phyloP scores from a whole-genome alignment of 1,284 basidiomycete genomes.

The Ganoderma multipileum region DNA sequence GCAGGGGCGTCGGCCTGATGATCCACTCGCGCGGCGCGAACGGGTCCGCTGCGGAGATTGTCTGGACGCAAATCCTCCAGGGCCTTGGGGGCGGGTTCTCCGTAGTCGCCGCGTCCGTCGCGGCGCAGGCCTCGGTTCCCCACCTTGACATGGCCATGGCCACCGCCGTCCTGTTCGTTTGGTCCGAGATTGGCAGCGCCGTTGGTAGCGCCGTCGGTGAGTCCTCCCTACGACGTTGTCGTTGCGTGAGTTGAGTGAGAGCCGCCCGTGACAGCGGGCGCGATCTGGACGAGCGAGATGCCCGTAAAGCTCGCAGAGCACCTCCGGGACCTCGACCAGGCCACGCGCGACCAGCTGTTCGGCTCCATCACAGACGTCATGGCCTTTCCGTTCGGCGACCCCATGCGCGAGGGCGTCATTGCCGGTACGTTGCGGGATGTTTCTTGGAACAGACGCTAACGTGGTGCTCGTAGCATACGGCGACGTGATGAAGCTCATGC shows the following conservation, averaged over 20 bases:
- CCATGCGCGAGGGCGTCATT: slow-evolving; percentile 66
- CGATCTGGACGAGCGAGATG: slow-evolving; percentile 68
- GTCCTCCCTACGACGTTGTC: too few relatives aligned
- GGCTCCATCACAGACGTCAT: slow-evolving; percentile 58
- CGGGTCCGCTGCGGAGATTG: slow-evolving; percentile 64
- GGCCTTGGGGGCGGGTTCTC: slow-evolving; percentile 84
- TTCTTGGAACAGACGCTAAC: slow-evolving; percentile 3
- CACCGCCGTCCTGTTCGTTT: slow-evolving; percentile 81
- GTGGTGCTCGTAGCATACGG: slow-evolving; percentile 50
- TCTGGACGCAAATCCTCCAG: slow-evolving; percentile 79
- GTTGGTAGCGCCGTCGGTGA: slow-evolving; percentile 70
- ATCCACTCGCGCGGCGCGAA: slow-evolving; percentile 72
- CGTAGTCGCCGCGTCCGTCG: slow-evolving; percentile 72
- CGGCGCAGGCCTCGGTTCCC: slow-evolving; percentile 79
- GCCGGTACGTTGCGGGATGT: slow-evolving; percentile 42
- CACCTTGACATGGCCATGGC: slow-evolving; percentile 83
- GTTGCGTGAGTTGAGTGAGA: too few relatives aligned
- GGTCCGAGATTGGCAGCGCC: slow-evolving; percentile 81
- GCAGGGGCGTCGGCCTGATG: slow-evolving; percentile 74
- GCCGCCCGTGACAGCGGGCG: slow-evolving; percentile 56
- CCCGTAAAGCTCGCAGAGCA: slow-evolving; percentile 61
- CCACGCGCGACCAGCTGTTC: slow-evolving; percentile 49
- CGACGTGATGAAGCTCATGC: slow-evolving; percentile 61
- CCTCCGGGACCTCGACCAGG: slow-evolving; percentile 52
- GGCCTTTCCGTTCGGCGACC: slow-evolving; percentile 53